A percentile compares a stretch with the other conserved stretches of the same genome.
Conservation (phyloP, 192 early-diverging fungal species). For the Rhizoclosmatium globosum region DNA sequence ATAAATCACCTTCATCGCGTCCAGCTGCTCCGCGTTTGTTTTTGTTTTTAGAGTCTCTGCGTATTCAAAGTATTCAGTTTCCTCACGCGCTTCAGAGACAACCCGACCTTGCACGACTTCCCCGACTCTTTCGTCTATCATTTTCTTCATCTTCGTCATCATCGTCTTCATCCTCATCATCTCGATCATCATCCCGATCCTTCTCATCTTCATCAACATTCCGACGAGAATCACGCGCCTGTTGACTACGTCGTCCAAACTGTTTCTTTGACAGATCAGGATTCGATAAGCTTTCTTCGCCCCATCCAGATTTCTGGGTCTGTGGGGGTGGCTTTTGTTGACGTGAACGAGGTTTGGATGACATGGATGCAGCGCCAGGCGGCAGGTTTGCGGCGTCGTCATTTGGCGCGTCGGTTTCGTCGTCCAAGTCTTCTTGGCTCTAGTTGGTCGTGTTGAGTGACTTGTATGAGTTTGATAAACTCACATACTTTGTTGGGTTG, state of each 20-base stretch:
- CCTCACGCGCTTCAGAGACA: neutral
- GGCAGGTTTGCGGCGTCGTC: conserved; percentile 3
- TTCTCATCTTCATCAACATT: neutral
- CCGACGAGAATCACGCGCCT: neutral
- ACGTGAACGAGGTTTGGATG: neutral
- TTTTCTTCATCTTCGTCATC: conserved; percentile 9
- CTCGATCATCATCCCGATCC: conserved; percentile 1
- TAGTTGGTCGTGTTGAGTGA: neutral
- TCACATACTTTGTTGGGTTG: neutral
- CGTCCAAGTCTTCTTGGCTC: neutral
- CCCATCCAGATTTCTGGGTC: conserved; percentile 19
- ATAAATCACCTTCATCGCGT: conserved; percentile 4
- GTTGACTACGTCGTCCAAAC: neutral
- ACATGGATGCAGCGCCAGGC: conserved; percentile 13
- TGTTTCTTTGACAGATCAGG: neutral
- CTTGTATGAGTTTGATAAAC: neutral
- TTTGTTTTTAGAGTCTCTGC: neutral
- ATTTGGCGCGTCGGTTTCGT: neutral
- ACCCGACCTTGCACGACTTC: neutral
- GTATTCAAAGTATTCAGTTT: neutral
- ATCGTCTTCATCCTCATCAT: conserved; percentile 25
- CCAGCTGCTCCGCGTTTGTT: neutral
- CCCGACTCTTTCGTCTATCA: neutral
- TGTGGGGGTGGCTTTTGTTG: neutral
- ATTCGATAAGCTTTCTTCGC: conserved; percentile 21